Conservation (phyloP, 2,329 filamentous ascomycete genomes). For the Aotearoamyces nothofagi region DNA sequence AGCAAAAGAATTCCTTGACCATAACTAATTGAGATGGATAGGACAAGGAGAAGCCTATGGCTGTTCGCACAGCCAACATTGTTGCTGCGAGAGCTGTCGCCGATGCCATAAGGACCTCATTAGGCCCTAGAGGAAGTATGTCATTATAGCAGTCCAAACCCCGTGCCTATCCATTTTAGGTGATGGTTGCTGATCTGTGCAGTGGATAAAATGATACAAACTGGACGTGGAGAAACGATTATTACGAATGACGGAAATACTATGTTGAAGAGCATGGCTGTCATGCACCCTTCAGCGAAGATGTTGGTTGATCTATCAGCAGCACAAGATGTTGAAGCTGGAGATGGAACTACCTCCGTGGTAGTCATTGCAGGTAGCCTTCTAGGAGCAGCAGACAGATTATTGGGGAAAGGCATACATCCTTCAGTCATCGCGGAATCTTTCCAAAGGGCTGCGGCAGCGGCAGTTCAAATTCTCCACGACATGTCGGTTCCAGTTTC, state of each 20-base stretch:
- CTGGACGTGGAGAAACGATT: slow-evolving; percentile 89
- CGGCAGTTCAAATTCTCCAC: slow-evolving; percentile 79
- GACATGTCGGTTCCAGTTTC: slow-evolving; percentile 92
- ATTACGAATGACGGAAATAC: slow-evolving; percentile 99
- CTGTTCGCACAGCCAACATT: slow-evolving; percentile 92
- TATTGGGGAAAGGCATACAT: slow-evolving; percentile 88
- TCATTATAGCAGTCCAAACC: not conserved
- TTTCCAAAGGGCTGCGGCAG: slow-evolving; percentile 86
- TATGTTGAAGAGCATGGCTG: slow-evolving; percentile 97
- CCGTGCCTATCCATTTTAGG: not conserved
- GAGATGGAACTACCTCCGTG: slow-evolving; percentile 95
- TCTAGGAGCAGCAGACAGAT: slow-evolving; percentile 79
- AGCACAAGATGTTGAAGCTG: slow-evolving; percentile 95
- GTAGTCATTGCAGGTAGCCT: slow-evolving; percentile 95
- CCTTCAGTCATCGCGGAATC: slow-evolving; percentile 95
- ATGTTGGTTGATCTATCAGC: slow-evolving; percentile 97
- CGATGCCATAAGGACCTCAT: slow-evolving; percentile 91
- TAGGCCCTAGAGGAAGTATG: slow-evolving; percentile 72
- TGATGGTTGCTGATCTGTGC: slow-evolving; percentile 4
- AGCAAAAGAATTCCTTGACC: no score
- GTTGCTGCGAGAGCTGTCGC: slow-evolving; percentile 93
- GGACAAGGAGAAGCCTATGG: slow-evolving; percentile 97
- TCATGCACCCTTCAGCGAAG: slow-evolving; percentile 98
- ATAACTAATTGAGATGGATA: slow-evolving; percentile 18
- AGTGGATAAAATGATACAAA: slow-evolving; percentile 51